These are phyloP conservation scores for Vigna hirtella DNA, from an alignment of 306 rosid species.

Conservation along the genomic window DNA sequence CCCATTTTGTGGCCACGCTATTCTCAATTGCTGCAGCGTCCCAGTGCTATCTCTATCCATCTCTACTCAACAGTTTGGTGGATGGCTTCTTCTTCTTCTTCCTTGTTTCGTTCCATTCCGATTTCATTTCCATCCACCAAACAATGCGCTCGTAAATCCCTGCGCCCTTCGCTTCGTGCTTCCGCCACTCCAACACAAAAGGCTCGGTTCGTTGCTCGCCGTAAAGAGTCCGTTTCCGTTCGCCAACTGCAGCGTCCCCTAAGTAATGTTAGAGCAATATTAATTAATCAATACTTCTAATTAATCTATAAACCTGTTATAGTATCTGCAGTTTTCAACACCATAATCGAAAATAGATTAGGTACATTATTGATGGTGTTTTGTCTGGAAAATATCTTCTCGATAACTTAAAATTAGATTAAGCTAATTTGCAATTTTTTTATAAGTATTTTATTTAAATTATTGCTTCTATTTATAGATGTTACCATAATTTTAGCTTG, in stretches of 20 bases:
- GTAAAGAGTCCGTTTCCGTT: constrained; percentile 71
- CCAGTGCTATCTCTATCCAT: constrained; percentile 14
- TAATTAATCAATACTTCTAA: background rate
- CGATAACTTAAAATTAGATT: too few species aligned
- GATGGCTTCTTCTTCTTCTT: constrained; percentile 67
- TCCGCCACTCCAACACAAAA: constrained; percentile 62
- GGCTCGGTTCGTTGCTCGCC: constrained; percentile 81
- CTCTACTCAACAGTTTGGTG: background rate
- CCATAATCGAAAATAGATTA: too few species aligned
- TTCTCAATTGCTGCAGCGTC: background rate
- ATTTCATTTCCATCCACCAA: constrained; percentile 34
- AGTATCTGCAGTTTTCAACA: too few species aligned
- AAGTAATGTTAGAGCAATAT: constrained; percentile 66
- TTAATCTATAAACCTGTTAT: background rate
- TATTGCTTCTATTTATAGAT: too few species aligned
- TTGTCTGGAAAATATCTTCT: too few species aligned
- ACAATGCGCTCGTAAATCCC: constrained; percentile 41
- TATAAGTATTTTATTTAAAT: too few species aligned
- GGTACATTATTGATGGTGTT: too few species aligned
- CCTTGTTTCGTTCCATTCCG: constrained; percentile 40
- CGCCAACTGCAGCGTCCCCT: constrained; percentile 81
- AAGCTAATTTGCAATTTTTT: too few species aligned
- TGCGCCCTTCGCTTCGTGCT: constrained; percentile 56
- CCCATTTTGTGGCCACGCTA: constrained; percentile 2
- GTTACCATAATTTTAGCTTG: too few species aligned